Evolutionary conservation across 306 rosid species (phyloP), one percentile per base, ranked within the genome.

Genomic region (Dalbergia cochinchinensis): DNA sequence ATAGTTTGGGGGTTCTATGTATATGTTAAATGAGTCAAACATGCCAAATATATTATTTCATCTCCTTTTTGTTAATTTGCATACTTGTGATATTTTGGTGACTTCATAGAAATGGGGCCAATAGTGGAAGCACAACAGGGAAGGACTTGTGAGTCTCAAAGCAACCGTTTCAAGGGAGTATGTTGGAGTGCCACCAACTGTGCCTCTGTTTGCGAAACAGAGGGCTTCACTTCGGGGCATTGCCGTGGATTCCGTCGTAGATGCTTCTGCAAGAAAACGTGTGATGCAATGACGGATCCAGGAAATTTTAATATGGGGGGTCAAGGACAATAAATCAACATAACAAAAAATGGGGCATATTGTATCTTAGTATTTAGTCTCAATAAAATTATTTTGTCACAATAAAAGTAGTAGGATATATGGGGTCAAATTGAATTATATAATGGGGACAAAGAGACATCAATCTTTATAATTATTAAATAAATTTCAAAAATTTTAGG

Each of bases 241-340:
- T 91, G 96, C 80, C 89, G 83, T 11, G 96, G 96, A 34, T 73
- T 87, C 42, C 89, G 91, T 51, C 90, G 88, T 33, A 81, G 90
- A 22, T 91, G 96, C 82, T 83, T 83, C 77, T 91, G 96, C 84
- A 85, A 82, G 15, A 87, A 44, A 60, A 81, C 61, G 4, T 82
- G 85, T 26, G 31, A 26, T 26, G 31, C 31, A 26, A 26, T 26
- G 31, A 1, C 2, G 31, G 31, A 2, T 26, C 31, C 3, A 1
- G 31, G 31, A 26, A 26, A 26, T 26, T 26, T 26, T 26, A 26
- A 26, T 1, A 26, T 26, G 3, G 2, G 31, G 31, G 31, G 31
- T n/a, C 31, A 26, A 26, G 31, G 31, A 26, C 31, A 1, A 1
- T 26, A 26, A 26, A 26, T 26, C 31, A 26, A 26, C 31, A 26